These are phyloP conservation scores for Aspergillus sp. DNA, from an alignment of 2,329 filamentous ascomycete genomes.

Conservation along the genomic window DNA sequence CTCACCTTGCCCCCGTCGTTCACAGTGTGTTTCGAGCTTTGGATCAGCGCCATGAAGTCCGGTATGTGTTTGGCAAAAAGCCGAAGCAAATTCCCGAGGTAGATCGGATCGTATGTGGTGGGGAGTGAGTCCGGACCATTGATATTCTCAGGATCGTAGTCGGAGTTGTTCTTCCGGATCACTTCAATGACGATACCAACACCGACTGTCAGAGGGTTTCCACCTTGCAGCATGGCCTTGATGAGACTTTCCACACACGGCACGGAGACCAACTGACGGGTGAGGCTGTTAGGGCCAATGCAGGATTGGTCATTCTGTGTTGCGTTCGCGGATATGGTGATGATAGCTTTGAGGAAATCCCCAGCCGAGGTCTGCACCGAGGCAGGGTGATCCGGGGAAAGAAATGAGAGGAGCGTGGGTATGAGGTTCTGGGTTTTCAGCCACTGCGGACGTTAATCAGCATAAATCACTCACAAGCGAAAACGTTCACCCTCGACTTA, in stretches of 20 bases:
- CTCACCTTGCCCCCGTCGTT: slow-evolving; percentile 58
- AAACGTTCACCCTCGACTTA: slow-evolving; percentile 47
- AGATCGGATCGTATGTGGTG: slow-evolving; percentile 88
- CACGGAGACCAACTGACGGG: slow-evolving; percentile 87
- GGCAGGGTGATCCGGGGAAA: slow-evolving; percentile 80
- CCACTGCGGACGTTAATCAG: slow-evolving; percentile 63
- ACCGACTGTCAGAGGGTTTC: slow-evolving; percentile 91
- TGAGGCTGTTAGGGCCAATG: slow-evolving; percentile 95
- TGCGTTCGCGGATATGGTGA: slow-evolving; percentile 97
- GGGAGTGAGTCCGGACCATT: slow-evolving; percentile 77
- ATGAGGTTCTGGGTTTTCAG: slow-evolving; percentile 86
- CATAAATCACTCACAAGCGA: not conserved
- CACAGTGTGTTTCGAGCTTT: slow-evolving; percentile 66
- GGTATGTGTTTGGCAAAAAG: slow-evolving; percentile 89
- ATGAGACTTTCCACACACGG: slow-evolving; percentile 83
- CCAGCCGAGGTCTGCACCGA: slow-evolving; percentile 95
- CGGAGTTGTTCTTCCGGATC: slow-evolving; percentile 98
- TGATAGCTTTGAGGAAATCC: slow-evolving; percentile 97
- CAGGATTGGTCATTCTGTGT: slow-evolving; percentile 99
- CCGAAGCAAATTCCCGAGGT: slow-evolving; percentile 84
- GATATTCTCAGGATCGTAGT: slow-evolving; percentile 92
- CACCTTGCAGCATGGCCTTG: slow-evolving; percentile 85
- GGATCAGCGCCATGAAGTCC: slow-evolving; percentile 88
- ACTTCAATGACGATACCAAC: slow-evolving; percentile 98
- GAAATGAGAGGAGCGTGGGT: slow-evolving; percentile 80